phyloP scores from a whole-genome alignment of 192 early-diverging fungal genomes.

The Coemansia sp. region DNA sequence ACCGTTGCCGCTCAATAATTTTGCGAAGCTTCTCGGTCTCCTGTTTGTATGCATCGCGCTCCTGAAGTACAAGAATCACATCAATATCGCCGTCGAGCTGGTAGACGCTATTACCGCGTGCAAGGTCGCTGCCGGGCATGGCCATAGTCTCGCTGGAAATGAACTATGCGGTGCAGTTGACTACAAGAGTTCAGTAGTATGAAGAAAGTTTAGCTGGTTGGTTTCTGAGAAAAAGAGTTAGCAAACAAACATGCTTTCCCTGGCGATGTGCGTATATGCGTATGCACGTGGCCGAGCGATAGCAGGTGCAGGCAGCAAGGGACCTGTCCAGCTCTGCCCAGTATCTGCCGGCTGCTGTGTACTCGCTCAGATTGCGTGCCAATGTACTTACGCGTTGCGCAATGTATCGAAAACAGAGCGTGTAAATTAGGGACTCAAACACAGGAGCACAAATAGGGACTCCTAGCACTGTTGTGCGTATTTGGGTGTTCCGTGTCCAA shows the following conservation, averaged over 20 bases:
- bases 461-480: not conserved
- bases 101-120: conserved; percentile 9
- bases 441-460: not conserved
- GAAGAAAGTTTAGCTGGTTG: not conserved
- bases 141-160: conserved; percentile 15
- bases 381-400: conserved; percentile 9
- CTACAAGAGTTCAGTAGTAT: not conserved
- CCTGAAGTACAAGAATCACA: conserved; percentile 52
- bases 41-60: conserved; percentile 69
- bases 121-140: conserved; percentile 14
- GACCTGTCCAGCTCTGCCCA: not conserved
- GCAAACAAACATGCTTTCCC: conserved; percentile 14
- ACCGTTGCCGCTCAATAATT: conserved; percentile 86
- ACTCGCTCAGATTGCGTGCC: conserved; percentile 4
- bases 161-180: not conserved
- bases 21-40: conserved; percentile 90
- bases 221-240: conserved; percentile 6
- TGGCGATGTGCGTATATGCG: not conserved
- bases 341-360: not conserved
- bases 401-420: not conserved
- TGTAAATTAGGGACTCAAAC: not conserved
- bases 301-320: not conserved
- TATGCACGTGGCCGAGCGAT: conserved; percentile 3
- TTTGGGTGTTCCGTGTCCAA: not conserved
- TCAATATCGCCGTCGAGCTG: conserved; percentile 26